Conservation (phyloP, 1,284 basidiomycete genomes). For the Athelia sp. region DNA sequence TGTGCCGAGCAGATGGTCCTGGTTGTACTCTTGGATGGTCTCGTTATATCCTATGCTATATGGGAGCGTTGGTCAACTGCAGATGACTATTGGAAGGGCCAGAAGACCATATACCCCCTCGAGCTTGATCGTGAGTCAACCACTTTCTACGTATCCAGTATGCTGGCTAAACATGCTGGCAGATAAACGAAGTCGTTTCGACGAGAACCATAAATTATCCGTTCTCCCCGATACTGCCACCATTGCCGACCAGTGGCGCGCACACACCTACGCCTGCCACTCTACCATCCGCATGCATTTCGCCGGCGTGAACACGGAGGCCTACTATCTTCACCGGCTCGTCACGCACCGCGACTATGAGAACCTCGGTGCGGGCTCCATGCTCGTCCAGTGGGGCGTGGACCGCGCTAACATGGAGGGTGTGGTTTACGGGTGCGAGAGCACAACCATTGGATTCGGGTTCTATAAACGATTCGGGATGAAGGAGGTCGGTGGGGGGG, state of each 20-base stretch:
- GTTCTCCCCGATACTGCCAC: neutral
- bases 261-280: conserved; percentile 1
- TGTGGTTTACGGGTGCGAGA: conserved; percentile 1
- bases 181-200: conserved; percentile 1
- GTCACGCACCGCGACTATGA: neutral
- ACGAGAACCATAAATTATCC: neutral
- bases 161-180: neutral
- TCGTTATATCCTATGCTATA: conserved; percentile 1
- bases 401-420: conserved; percentile 1
- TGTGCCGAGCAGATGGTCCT: conserved; percentile 2
- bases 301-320: neutral
- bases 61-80: neutral
- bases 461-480: conserved; percentile 1
- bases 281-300: neutral
- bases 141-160: neutral
- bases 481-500: neutral
- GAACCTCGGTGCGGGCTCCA: neutral
- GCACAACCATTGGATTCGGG: neutral
- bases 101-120: conserved; percentile 1
- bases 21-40: neutral
- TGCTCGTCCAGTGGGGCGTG: conserved; percentile 2
- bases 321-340: conserved; percentile 1
- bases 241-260: neutral
- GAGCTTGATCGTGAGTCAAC: conserved; percentile 1
- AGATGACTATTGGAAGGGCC: neutral